A percentile compares a stretch with the other conserved stretches of the same genome.
Evolutionary conservation across 768 basidiomycete genomes (phyloP).

Genomic region (Leucocoprinus birnbaumii): DNA sequence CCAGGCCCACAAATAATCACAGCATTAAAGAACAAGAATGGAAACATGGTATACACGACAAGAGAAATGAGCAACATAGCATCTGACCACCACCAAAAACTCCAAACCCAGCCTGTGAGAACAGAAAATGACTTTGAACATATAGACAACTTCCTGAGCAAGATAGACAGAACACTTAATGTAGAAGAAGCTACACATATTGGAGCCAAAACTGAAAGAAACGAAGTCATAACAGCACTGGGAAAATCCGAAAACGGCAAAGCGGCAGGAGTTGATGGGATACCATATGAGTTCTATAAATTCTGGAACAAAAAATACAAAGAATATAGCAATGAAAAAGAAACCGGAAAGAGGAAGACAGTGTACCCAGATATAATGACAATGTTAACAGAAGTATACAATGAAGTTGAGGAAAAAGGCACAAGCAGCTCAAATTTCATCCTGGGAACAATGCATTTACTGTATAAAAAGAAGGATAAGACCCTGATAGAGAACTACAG

Average conservation of each 20-base stretch:
- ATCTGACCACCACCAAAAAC: not conserved
- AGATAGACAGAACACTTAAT: not conserved
- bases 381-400: constrained; percentile 14
- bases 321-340: not conserved
- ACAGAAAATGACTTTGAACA: not conserved
- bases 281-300: constrained; percentile 25
- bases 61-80: not conserved
- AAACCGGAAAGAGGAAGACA: constrained; percentile 2
- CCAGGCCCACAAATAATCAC: not conserved
- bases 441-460: constrained; percentile 31
- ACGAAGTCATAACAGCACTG: not conserved
- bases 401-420: constrained; percentile 27
- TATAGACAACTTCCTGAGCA: not conserved
- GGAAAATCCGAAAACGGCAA: constrained; percentile 10
- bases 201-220: not conserved
- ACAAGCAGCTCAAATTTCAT: constrained; percentile 20
- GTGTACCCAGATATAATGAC: constrained; percentile 10
- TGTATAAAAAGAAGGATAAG: constrained; percentile 39
- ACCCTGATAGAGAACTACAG: constrained; percentile 28
- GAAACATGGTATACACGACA: not conserved
- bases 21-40: not conserved
- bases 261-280: constrained; percentile 19
- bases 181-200: not conserved
- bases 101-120: not conserved
- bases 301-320: not conserved